Conservation (phyloP, 208 protist species). For the Phytomonas sp. region DNA sequence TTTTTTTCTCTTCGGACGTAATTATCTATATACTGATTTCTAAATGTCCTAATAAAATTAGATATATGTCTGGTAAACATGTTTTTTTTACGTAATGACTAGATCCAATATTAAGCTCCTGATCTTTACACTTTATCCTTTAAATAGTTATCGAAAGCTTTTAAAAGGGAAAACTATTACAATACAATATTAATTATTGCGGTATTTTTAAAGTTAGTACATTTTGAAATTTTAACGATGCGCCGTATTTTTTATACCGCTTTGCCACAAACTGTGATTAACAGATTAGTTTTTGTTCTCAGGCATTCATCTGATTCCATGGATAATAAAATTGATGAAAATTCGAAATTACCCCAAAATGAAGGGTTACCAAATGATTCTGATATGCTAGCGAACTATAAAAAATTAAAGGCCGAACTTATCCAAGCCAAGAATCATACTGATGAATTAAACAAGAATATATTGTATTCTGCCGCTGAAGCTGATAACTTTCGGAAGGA, state of each 20-base stretch:
- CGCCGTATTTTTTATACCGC: background rate
- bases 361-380: background rate
- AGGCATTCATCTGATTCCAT: slow-evolving; percentile 3
- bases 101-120: background rate
- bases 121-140: background rate
- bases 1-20: slow-evolving; percentile 2
- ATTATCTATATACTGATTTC: background rate
- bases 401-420: slow-evolving; percentile 14
- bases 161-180: slow-evolving; percentile 3
- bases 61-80: slow-evolving; percentile 4
- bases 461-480: slow-evolving; percentile 42
- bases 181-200: background rate
- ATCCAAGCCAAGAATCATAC: slow-evolving; percentile 18
- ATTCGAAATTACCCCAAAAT: background rate
- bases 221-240: slow-evolving; percentile 6
- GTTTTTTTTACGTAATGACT: background rate
- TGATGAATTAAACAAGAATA: slow-evolving; percentile 30
- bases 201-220: background rate
- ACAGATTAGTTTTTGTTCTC: background rate
- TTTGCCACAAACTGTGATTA: slow-evolving; percentile 4
- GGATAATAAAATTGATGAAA: background rate
- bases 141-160: background rate
- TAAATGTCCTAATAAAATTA: background rate
- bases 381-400: slow-evolving; percentile 11
- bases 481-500: slow-evolving; percentile 53